phyloP scores from a whole-genome alignment of 768 basidiomycete genomes.

The Calocybe cyanea region DNA sequence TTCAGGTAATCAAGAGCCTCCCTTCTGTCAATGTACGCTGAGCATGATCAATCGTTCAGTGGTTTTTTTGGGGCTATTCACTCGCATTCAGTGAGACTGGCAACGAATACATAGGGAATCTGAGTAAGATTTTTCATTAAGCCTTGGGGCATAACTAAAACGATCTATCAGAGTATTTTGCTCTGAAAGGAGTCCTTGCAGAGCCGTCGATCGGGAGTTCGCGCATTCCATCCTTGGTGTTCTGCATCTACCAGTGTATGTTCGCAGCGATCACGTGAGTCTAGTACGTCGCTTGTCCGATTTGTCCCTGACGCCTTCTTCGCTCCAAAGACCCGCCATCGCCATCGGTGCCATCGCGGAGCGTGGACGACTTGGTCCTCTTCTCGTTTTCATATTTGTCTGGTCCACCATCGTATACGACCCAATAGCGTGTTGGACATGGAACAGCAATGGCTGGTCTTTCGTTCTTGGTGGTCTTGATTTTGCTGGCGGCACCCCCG shows the following conservation, averaged over 20 bases:
- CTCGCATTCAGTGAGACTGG: slow-evolving; percentile 84
- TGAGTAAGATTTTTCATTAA: slow-evolving; percentile 46
- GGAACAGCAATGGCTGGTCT: slow-evolving; percentile 81
- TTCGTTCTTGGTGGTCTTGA: slow-evolving; percentile 79
- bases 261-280: slow-evolving; percentile 85
- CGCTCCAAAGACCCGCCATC: slow-evolving; percentile 84
- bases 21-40: no score
- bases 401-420: slow-evolving; percentile 93
- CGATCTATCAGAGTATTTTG: slow-evolving; percentile 64
- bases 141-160: no score
- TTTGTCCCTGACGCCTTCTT: no score
- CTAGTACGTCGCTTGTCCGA: no score
- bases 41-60: slow-evolving; percentile 38
- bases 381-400: slow-evolving; percentile 84
- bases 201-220: slow-evolving; percentile 70
- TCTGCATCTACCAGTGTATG: slow-evolving; percentile 86
- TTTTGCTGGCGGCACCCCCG: slow-evolving; percentile 94
- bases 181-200: slow-evolving; percentile 71
- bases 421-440: slow-evolving; percentile 95
- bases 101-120: slow-evolving; percentile 75
- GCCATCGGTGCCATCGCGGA: slow-evolving; percentile 93
- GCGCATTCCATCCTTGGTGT: slow-evolving; percentile 70
- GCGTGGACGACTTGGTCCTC: slow-evolving; percentile 78
- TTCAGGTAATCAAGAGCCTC: no score
- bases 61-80: slow-evolving; percentile 98